phyloP scores from a whole-genome alignment of 148 eudicot species.

The Nepenthes mirabilis region DNA sequence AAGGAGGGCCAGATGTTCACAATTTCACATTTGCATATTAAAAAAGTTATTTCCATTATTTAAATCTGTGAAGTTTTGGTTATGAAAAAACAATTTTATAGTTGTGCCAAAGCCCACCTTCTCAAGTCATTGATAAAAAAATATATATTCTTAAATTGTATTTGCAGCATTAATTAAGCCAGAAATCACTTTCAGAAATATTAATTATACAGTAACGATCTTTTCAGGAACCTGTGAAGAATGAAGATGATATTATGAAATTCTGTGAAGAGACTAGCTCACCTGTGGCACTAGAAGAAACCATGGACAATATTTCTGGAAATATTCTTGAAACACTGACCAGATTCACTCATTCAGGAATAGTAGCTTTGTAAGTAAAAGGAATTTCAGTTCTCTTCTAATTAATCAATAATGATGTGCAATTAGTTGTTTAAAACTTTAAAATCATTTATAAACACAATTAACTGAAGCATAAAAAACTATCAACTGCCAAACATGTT shows the following conservation, averaged over 20 bases:
- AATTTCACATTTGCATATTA: no score
- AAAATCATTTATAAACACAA: neutral
- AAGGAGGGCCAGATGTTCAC: no score
- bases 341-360: conserved; percentile 65
- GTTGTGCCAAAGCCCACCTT: no score
- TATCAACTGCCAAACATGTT: neutral
- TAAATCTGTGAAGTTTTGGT: no score
- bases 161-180: no score
- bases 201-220: conserved; percentile 3
- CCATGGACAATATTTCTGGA: conserved; percentile 46
- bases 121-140: no score
- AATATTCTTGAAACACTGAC: conserved; percentile 38
- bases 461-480: neutral
- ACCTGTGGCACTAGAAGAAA: conserved; percentile 96
- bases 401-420: neutral
- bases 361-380: conserved; percentile 79
- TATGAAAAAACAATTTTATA: no score
- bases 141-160: no score
- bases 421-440: neutral
- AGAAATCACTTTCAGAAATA: neutral
- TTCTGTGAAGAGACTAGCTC: conserved; percentile 81
- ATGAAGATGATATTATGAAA: conserved; percentile 63
- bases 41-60: no score
- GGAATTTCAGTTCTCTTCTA: neutral
- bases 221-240: conserved; percentile 75